Evolutionary conservation across 2,329 filamentous ascomycete genomes (phyloP), one percentile per base, ranked within the genome.

Genomic region (Pestalotiopsis sp.): DNA sequence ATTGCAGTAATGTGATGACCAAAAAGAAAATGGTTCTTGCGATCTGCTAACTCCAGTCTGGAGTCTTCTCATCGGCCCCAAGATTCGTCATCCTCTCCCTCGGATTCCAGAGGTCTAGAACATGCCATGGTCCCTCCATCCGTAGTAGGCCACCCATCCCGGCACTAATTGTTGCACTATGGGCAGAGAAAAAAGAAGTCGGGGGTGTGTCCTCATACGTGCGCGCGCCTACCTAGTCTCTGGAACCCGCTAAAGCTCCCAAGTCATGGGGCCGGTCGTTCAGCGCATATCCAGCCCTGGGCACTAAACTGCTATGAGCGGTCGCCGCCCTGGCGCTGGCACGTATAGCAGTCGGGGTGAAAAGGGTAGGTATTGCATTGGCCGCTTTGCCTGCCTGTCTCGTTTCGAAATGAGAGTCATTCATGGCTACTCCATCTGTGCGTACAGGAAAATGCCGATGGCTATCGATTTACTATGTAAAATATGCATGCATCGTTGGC

Each of bases 71-170:
- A 35, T 26, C 26, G 56, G 22, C 26, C 22, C 35, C 38, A 48
- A 39, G 52, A 65, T 30, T 65, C 62, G 40, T 65, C 48, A 65
- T 57, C n/a, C 52, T 55, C 17, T 30, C n/a, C 22, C 22, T 52
- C 44, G 10, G 22, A 30, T 22, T 7, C 35, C 48, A 44, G 26
- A 52, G 40, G 62, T 55, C 62, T 65, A 56, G 62, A 55, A 44
- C 62, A 22, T 35, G 30, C 59, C 26, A 7, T 22, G 30, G 59
- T 38, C 58, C 58, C 58, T 35, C 24, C 26, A 38, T 61, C 26
- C 58, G 10, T 20, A 57, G 40, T 65, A 65, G 62, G 62, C 44
- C 52, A 65, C 62, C 17, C 14, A 38, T 65, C 62, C 62, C 62
- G 62, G 62, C 26, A 65, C 62, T 65, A 56, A 13, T 44, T 20